Base-by-base conservation (phyloP, 495 filamentous ascomycete genomes). In the Daldinia childiae region DNA sequence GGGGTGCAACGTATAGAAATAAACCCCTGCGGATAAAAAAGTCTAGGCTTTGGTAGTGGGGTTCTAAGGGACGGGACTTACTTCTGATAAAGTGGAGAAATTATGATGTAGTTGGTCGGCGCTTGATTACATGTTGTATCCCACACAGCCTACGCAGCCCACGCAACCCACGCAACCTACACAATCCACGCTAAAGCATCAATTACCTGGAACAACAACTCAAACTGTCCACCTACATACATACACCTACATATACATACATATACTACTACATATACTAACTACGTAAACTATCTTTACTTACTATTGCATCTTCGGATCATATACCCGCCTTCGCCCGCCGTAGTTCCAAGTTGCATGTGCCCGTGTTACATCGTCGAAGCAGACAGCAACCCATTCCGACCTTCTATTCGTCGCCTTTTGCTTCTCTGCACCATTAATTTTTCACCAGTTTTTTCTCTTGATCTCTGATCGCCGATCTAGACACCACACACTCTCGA, bases 321-420 rank as follows among this genome's bases (percentile, higher is more conserved):
- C 64, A 57, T 56, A 43, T 64, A 68, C 64, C 69, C 64, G 58
- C 60, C 59, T 56, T 64, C 67, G 43, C 34, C 67, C 60, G 58
- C 41, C 32, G 50, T 17, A 57, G 59, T 58, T 52, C 64, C 45
- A 67, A 48, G 58, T 67, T 72, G 69, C 69, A 72, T 72, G 69
- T 72, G 69, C 64, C 64, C 29, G 69, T 68, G 70, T 73, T 73
- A 73, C 70, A 73, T 73, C 65, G 65, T 65, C 55, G 45, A 73
- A 50, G 38, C 41, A 73, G 65, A 62, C 56, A 68, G 57, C 27
- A 64, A 3, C 60, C 41, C 55, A 57, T 65, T 50, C 48, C 21
- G 32, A 19, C 38, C 8, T 68, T 17, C 30, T 43, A 68, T 73
- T 73, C 70, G 70, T 64, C 61, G 65, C 70, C 51, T 48, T 64